These are phyloP conservation scores for Penicillium brasilianum DNA, from an alignment of 2,329 filamentous ascomycete species.

Conservation along the genomic window DNA sequence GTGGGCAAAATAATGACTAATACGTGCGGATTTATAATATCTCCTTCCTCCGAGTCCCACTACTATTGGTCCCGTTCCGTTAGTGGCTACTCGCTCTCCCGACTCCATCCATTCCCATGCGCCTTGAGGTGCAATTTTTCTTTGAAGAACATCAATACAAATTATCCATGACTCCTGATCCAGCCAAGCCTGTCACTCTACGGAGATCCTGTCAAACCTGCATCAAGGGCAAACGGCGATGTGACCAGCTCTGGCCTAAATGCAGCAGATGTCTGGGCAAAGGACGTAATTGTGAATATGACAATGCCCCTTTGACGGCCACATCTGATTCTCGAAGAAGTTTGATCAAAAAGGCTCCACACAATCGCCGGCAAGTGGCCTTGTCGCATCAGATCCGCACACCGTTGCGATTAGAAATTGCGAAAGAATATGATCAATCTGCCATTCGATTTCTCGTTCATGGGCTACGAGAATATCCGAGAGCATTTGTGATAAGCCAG, in stretches of 20 bases:
- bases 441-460: constrained; percentile 30
- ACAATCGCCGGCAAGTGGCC: background rate
- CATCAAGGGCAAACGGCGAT: background rate
- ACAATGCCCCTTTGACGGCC: background rate
- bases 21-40: too few relatives aligned
- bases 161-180: too few relatives aligned
- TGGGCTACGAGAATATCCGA: constrained; percentile 27
- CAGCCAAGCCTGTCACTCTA: too few relatives aligned
- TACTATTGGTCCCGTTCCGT: too few relatives aligned
- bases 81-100: too few relatives aligned
- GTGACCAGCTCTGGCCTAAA: background rate
- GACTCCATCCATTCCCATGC: too few relatives aligned
- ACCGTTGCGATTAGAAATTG: background rate
- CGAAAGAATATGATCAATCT: constrained; percentile 18
- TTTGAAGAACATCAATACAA: too few relatives aligned
- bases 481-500: constrained; percentile 21
- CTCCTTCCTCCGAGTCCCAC: too few relatives aligned
- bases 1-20: too few relatives aligned
- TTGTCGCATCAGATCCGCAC: background rate
- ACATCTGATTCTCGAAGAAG: background rate
- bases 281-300: background rate
- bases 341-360: too few relatives aligned
- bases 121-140: too few relatives aligned
- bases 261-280: background rate
- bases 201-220: background rate